Percentiles rank a stretch among this genome's conserved stretches.
These are phyloP conservation scores for Cladorrhinum sp. DNA, from an alignment of 2,329 filamentous ascomycete genomes.

Conservation along the genomic window DNA sequence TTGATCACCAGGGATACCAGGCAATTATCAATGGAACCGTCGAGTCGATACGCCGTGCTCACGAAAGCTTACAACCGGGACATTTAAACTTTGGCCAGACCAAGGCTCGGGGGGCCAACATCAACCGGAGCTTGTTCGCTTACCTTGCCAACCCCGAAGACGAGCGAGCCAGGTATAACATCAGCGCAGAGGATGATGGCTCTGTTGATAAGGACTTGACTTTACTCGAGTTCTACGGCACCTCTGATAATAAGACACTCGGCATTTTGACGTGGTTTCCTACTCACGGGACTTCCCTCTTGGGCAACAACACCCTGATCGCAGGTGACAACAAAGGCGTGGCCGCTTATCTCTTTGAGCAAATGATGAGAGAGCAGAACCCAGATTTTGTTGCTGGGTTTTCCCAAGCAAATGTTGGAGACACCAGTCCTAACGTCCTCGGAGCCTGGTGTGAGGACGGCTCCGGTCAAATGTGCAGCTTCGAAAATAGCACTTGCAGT, in stretches of 20 bases:
- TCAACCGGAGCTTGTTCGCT: constrained; percentile 84
- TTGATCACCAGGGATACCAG: constrained; percentile 79
- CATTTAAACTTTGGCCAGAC: constrained; percentile 67
- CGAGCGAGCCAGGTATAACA: constrained; percentile 67
- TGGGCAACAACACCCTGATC: constrained; percentile 86
- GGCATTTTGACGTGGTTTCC: constrained; percentile 89
- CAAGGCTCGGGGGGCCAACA: constrained; percentile 71
- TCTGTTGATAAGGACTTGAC: constrained; percentile 71
- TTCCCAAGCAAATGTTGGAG: constrained; percentile 86
- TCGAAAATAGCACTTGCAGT: constrained; percentile 79
- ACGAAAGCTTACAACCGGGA: constrained; percentile 63
- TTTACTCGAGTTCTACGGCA: constrained; percentile 71
- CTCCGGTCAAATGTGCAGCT: constrained; percentile 65
- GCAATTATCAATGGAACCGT: constrained; percentile 86
- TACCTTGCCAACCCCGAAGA: constrained; percentile 80
- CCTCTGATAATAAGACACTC: constrained; percentile 70
- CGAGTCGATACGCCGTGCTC: constrained; percentile 76
- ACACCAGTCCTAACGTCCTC: constrained; percentile 83
- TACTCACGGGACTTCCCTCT: constrained; percentile 86
- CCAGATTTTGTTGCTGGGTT: constrained; percentile 78
- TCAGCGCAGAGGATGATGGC: constrained; percentile 50
- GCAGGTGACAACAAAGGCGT: constrained; percentile 97
- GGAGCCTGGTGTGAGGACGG: constrained; percentile 90
- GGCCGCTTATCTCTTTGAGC: constrained; percentile 80
- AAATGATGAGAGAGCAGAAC: constrained; percentile 57